Base-by-base conservation (phyloP, 179 eudicot genomes). In the Amaranthus tricolor region DNA sequence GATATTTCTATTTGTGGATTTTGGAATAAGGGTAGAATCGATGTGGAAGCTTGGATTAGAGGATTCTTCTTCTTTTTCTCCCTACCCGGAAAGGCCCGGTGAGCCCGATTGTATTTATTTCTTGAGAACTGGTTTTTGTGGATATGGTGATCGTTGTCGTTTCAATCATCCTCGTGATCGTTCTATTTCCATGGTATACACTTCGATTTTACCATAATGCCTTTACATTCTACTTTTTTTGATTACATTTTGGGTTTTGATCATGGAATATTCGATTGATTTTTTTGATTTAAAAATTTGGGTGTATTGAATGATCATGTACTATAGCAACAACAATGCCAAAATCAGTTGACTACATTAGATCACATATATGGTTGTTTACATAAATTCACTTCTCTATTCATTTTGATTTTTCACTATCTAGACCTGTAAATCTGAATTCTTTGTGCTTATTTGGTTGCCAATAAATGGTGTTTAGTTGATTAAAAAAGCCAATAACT, bases 141-240 rank as follows among this genome's bases (percentile, higher is more conserved):
- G 99, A 10, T 95, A 84, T 45, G 97, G 96, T 21, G 77, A 86
- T 53, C 85, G 97, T n/a, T 95, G 99, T 69, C 96, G 96, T 79
- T 95, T 82, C 77, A 95, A 95, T 86, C 99, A 95, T 81, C 99
- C 97, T 16, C 88, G 76, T 31, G 95, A 93, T 78, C 94, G 82
- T 63, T 58, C 43, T 56, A 31, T n/a, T 56, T 71, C 69, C 15
- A 7, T 47, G 71, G 75, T 82, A 68, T 59, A 3, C 40, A 31
- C 40, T 31, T 31, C 40, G 40, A 31, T 31, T 31, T 31, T 31
- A 31, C 40, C 40, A 31, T 31, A 31, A 31, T 31, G 40, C 40
- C 40, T 31, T 31, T 31, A 31, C 40, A 31, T 31, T 31, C 40
- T 31, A 31, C 40, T 20, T 49, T 19, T 31, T 31, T 47, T 12